Evolutionary conservation across 805 yeast genomes (phyloP), one percentile per base, ranked within the genome.

Genomic region (Zygoascus flipseniorum): DNA sequence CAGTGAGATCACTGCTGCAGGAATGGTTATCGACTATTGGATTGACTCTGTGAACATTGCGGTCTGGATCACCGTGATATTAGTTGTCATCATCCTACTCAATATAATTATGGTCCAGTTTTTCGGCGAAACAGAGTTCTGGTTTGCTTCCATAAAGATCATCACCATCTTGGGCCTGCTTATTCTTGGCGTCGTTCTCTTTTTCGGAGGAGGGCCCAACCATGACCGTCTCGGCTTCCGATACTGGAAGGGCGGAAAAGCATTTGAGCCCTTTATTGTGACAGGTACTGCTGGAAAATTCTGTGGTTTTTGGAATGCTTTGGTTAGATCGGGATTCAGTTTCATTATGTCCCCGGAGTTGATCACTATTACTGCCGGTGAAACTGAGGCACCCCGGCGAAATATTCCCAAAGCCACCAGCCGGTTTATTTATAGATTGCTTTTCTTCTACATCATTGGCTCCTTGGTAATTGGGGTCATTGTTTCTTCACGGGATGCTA

Each of bases 291-390:
- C 85, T 31, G 89, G 88, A 47, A 76, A 75, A 56, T 82, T 85
- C 65, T 68, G 80, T 32, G 87, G 84, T 14, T 68, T 85, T 23
- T 54, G 85, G 46, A 78, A 83, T 5, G 88, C 80, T 10, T 72
- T 83, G 51, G 84, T 81, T 48, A 76, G 80, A 42, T 83, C 86
- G 16, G 80, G 83, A 2, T 85, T 84, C 65, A 86, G 89, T 9
- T 85, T 74, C 63, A 76, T 81, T 42, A 89, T 89, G 61, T 78
- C 85, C 23, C 89, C 85, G 68, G 96, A 87, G 60, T 82, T 86
- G 67, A 89, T 88, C n/a, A 80, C 87, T 56, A 81, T 87, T 54
- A 90, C 93, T 1, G 89, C 92, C 1, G 86, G 90, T 68, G 96
- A 87, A 66, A 85, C 92, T 16, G 76, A 82, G 55, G 82, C 85